phyloP scores from a whole-genome alignment of 192 early-diverging fungal genomes.

The Coemansia sp. region DNA sequence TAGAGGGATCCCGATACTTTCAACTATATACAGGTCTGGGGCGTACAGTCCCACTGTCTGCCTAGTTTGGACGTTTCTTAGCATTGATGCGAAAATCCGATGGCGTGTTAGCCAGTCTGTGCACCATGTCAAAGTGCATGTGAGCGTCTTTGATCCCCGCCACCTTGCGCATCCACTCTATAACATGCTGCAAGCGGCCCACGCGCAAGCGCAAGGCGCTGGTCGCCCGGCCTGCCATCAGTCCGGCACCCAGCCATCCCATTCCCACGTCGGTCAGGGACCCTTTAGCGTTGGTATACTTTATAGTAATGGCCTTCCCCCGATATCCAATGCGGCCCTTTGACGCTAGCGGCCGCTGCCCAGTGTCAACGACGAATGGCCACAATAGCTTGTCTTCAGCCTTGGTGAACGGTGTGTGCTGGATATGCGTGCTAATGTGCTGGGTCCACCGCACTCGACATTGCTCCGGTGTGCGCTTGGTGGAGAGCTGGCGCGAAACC shows the following conservation, averaged over 20 bases:
- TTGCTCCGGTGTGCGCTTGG: constrained; percentile 1
- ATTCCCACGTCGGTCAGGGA: constrained; percentile 8
- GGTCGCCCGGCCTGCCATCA: constrained; percentile 8
- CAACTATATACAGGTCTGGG: not conserved
- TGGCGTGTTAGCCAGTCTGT: constrained; percentile 25
- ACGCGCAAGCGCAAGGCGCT: constrained; percentile 7
- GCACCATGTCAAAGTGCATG: constrained; percentile 24
- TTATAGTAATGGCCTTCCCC: constrained; percentile 3
- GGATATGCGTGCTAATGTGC: constrained; percentile 19
- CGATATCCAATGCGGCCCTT: not conserved
- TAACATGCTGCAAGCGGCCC: not conserved
- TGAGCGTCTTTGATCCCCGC: constrained; percentile 11
- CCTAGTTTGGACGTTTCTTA: not conserved
- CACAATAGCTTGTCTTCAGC: constrained; percentile 27
- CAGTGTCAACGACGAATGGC: constrained; percentile 16
- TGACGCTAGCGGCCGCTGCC: not conserved
- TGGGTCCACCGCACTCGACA: constrained; percentile 22
- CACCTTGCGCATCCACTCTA: constrained; percentile 24
- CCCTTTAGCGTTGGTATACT: not conserved
- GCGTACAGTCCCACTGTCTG: not conserved
- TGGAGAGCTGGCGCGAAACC: constrained; percentile 6
- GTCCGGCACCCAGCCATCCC: constrained; percentile 16
- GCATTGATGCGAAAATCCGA: constrained; percentile 9
- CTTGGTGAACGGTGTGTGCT: constrained; percentile 17
- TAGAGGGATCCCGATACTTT: not conserved